These are phyloP conservation scores for Geranium rotundifolium DNA, from an alignment of 345 rosid species.

Conservation along the genomic window DNA sequence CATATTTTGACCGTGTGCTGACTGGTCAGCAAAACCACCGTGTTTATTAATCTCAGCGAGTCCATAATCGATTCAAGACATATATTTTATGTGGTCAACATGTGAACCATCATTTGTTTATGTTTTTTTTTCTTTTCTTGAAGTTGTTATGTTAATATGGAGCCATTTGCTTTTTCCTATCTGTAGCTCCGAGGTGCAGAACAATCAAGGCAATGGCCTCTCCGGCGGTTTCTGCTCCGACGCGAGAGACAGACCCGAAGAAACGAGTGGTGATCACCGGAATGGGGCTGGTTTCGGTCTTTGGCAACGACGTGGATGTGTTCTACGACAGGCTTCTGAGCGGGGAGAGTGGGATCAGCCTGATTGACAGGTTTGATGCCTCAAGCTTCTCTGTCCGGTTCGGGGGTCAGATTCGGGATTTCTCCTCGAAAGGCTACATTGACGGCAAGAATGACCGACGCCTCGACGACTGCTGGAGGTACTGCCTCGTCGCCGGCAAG, in stretches of 20 bases:
- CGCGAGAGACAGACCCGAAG: background rate
- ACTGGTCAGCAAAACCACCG: too few species aligned
- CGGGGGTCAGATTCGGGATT: background rate
- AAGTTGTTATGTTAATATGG: too few species aligned
- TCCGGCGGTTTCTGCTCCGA: background rate
- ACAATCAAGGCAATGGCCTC: too few species aligned
- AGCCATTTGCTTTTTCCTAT: too few species aligned
- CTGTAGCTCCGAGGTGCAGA: too few species aligned
- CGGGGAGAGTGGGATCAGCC: conserved; percentile 1
- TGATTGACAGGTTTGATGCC: background rate
- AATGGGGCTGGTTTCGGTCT: background rate
- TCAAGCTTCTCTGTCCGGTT: background rate
- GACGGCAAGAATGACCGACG: background rate
- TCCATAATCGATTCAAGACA: too few species aligned
- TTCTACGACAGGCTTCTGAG: background rate
- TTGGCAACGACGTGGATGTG: background rate
- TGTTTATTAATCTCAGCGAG: too few species aligned
- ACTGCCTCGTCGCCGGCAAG: background rate
- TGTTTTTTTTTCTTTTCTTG: too few species aligned
- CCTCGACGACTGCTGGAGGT: background rate
- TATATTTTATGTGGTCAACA: too few species aligned
- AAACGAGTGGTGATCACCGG: background rate
- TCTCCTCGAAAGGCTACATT: background rate
- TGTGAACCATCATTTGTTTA: too few species aligned
- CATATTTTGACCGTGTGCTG: too few species aligned